These are phyloP conservation scores for Rhodomyrtus tomentosa DNA, from an alignment of 345 rosid species.

Conservation along the genomic window DNA sequence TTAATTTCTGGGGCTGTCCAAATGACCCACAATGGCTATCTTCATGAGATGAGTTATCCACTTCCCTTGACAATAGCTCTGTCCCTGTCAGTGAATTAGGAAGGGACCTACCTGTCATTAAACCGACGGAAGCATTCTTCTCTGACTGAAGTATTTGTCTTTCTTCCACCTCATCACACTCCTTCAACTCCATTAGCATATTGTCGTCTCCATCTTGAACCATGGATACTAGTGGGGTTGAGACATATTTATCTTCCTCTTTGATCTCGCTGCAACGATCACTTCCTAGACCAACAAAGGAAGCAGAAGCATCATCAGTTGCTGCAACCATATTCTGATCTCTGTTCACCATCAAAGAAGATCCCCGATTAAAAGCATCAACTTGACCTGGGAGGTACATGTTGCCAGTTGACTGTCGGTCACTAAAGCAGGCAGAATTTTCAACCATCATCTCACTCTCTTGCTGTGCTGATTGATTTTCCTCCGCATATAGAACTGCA, in stretches of 20 bases:
- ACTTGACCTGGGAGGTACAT: constrained; percentile 16
- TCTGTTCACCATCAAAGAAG: neutral
- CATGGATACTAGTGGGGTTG: constrained; percentile 4
- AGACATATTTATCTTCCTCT: constrained; percentile 15
- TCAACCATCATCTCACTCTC: neutral
- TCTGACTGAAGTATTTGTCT: neutral
- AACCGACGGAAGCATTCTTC: neutral
- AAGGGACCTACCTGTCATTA: neutral
- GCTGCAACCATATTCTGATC: constrained; percentile 5
- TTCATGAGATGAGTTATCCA: neutral
- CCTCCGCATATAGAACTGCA: constrained; percentile 7
- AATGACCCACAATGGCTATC: constrained; percentile 3
- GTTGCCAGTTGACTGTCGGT: constrained; percentile 4
- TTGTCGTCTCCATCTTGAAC: constrained; percentile 15
- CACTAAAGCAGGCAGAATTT: neutral
- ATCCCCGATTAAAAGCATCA: constrained; percentile 7
- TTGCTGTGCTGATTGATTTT: neutral
- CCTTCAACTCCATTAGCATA: constrained; percentile 10
- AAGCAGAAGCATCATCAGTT: constrained; percentile 3
- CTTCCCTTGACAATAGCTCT: neutral
- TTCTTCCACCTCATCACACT: too few species aligned
- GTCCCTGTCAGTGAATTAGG: neutral
- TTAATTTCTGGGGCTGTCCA: constrained; percentile 6
- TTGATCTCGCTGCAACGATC: constrained; percentile 8
- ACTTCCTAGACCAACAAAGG: neutral